Evolutionary conservation across 306 rosid species (phyloP).

Genomic region (Rubus idaeus): DNA sequence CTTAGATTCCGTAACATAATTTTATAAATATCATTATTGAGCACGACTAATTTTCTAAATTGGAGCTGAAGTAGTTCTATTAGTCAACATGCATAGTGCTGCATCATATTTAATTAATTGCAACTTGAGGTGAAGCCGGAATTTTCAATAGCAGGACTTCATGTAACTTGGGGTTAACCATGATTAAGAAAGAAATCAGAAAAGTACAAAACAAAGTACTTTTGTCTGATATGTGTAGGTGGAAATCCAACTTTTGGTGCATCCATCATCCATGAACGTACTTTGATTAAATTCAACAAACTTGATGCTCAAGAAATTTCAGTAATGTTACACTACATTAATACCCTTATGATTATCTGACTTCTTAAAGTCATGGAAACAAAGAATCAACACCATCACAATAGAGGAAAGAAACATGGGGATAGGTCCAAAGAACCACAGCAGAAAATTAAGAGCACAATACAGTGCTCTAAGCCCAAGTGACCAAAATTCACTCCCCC

Average conservation of each 20-base stretch:
- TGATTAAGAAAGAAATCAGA: neutral
- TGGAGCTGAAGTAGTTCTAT: neutral
- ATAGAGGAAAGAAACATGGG: slow-evolving; percentile 64
- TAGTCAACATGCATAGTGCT: neutral
- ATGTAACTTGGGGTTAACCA: neutral
- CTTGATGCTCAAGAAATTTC: neutral
- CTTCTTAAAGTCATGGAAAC: slow-evolving; percentile 43
- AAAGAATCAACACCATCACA: slow-evolving; percentile 42
- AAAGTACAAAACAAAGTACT: neutral
- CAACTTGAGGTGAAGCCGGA: neutral
- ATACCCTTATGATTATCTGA: neutral
- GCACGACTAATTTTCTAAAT: neutral
- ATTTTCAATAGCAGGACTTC: neutral
- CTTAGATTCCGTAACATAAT: neutral
- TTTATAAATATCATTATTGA: neutral
- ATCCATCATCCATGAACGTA: neutral
- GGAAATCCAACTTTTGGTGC: neutral
- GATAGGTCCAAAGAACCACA: slow-evolving; percentile 79
- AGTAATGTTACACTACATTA: neutral
- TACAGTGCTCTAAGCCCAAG: slow-evolving; percentile 73
- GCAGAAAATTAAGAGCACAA: slow-evolving; percentile 60
- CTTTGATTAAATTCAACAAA: neutral
- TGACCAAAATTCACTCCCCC: slow-evolving; percentile 73
- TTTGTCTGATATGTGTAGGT: neutral
- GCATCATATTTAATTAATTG: neutral